phyloP scores from a whole-genome alignment of 2,329 filamentous ascomycete genomes.

The Colletotrichum agaves region DNA sequence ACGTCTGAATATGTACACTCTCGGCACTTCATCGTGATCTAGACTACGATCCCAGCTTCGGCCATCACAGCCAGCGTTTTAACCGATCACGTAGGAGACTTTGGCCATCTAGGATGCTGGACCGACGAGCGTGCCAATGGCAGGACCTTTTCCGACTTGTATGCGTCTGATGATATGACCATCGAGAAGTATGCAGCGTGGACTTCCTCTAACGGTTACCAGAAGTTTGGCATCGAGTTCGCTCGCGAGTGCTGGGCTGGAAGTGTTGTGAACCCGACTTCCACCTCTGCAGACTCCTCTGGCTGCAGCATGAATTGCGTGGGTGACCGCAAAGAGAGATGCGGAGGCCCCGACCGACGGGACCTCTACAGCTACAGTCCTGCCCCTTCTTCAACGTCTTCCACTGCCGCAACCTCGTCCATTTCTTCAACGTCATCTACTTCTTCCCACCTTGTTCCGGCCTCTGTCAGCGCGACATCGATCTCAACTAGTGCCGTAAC shows the following conservation, averaged over 20 bases:
- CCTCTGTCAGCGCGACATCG: not conserved
- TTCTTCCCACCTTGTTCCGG: not conserved
- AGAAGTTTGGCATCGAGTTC: slow-evolving; percentile 57
- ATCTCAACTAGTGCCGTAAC: not conserved
- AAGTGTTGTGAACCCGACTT: slow-evolving; percentile 49
- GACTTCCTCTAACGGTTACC: slow-evolving; percentile 48
- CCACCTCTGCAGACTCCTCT: slow-evolving; percentile 42
- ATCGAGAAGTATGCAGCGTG: slow-evolving; percentile 54
- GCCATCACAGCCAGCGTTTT: slow-evolving; percentile 38
- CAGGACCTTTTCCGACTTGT: slow-evolving; percentile 43
- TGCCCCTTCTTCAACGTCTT: not conserved
- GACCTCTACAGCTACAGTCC: slow-evolving; percentile 50
- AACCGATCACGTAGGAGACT: slow-evolving; percentile 2
- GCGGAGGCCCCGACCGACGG: slow-evolving; percentile 51
- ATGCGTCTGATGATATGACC: slow-evolving; percentile 47
- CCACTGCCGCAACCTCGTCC: not conserved
- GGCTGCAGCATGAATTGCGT: slow-evolving; percentile 56
- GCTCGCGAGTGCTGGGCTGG: slow-evolving; percentile 56
- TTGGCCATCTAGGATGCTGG: slow-evolving; percentile 16
- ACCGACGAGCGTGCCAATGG: slow-evolving; percentile 42
- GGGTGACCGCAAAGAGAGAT: slow-evolving; percentile 53
- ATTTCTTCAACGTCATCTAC: not conserved
- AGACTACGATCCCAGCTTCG: slow-evolving; percentile 28
- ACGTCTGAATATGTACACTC: slow-evolving; percentile 54
- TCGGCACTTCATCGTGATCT: slow-evolving; percentile 38